Percentiles rank a stretch among this genome's conserved stretches.
phyloP scores from a whole-genome alignment of 768 basidiomycete species.

The Tulasnella sp. region DNA sequence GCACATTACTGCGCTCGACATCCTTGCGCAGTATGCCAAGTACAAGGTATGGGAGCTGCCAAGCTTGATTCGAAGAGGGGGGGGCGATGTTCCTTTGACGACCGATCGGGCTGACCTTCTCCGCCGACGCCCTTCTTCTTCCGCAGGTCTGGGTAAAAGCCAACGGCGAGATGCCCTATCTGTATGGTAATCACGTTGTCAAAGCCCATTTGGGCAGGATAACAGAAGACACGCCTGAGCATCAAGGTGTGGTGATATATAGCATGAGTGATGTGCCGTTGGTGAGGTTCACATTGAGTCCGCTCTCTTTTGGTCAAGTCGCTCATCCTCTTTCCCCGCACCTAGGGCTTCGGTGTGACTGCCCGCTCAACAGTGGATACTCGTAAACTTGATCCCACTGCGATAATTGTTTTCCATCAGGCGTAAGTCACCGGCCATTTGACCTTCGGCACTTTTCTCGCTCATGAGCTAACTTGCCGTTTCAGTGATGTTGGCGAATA shows the following conservation, averaged over 20 bases:
- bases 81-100: background rate
- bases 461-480: slow-evolving; percentile 21
- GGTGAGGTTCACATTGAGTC: slow-evolving; percentile 46
- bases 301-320: too few species aligned
- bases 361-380: slow-evolving; percentile 94
- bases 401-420: slow-evolving; percentile 98
- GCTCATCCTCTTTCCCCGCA: background rate
- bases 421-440: slow-evolving; percentile 54
- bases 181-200: slow-evolving; percentile 97
- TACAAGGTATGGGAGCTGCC: slow-evolving; percentile 66
- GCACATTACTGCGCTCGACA: slow-evolving; percentile 89
- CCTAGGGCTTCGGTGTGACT: slow-evolving; percentile 94
- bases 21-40: slow-evolving; percentile 93
- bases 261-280: slow-evolving; percentile 94
- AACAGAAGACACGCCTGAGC: slow-evolving; percentile 97
- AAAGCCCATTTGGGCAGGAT: slow-evolving; percentile 99
- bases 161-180: slow-evolving; percentile 98
- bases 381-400: slow-evolving; percentile 92
- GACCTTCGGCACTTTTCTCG: slow-evolving; percentile 17
- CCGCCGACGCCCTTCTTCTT: background rate
- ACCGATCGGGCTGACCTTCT: background rate
- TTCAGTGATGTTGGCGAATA: slow-evolving; percentile 95
- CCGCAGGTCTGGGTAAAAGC: slow-evolving; percentile 95
- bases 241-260: slow-evolving; percentile 95
- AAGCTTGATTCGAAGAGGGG: background rate